These are phyloP conservation scores for Arthrobotrys megalospora DNA, from an alignment of 2,329 filamentous ascomycete species.

Conservation along the genomic window DNA sequence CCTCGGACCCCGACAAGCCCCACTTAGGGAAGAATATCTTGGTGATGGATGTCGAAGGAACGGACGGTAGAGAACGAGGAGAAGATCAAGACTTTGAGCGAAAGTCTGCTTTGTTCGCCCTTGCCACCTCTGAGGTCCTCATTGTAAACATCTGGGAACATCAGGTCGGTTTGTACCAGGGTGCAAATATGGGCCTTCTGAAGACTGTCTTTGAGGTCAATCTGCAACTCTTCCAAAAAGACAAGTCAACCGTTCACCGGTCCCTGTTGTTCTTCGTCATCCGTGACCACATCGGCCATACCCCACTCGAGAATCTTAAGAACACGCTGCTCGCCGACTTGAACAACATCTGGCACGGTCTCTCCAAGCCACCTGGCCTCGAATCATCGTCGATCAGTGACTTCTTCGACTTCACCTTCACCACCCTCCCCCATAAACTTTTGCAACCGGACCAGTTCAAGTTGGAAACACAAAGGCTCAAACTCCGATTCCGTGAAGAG, in stretches of 20 bases:
- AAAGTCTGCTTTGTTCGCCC: conserved; percentile 95
- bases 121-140: conserved; percentile 96
- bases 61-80: conserved; percentile 93
- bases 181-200: conserved; percentile 97
- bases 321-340: conserved; percentile 92
- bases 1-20: conserved; percentile 70
- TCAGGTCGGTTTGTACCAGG: conserved; percentile 97
- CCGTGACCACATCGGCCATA: conserved; percentile 93
- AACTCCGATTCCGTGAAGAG: conserved; percentile 84
- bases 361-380: conserved; percentile 90
- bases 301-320: conserved; percentile 89
- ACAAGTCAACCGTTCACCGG: conserved; percentile 87
- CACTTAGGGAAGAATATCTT: conserved; percentile 97
- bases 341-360: conserved; percentile 89
- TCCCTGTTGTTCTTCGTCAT: conserved; percentile 99
- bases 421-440: conserved; percentile 95
- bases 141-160: conserved; percentile 99
- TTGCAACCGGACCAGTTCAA: conserved; percentile 93
- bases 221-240: conserved; percentile 94
- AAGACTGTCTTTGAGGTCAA: conserved; percentile 99
- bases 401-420: conserved; percentile 99
- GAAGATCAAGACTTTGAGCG: conserved; percentile 99
- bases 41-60: conserved; percentile 99
- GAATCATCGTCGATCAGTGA: conserved; percentile 93
- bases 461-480: conserved; percentile 82